Evolutionary conservation across 2,329 filamentous ascomycete species (phyloP).

Genomic region (Nothopassalora personata): DNA sequence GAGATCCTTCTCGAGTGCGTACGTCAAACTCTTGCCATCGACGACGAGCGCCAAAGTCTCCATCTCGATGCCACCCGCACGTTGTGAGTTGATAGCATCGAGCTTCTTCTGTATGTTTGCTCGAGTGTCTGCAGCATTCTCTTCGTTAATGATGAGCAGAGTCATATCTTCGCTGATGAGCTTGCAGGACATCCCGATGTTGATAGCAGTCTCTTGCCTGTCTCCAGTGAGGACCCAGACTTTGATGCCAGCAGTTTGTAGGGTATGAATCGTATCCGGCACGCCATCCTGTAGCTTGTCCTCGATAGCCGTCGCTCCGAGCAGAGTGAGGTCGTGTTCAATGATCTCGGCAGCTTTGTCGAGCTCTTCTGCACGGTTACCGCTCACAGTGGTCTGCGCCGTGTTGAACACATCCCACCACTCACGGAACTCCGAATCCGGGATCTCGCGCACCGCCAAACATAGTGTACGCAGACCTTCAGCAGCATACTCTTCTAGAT

Average conservation of each 20-base stretch:
- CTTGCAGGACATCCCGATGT: slow-evolving; percentile 99
- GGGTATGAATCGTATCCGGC: slow-evolving; percentile 93
- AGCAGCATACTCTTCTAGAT: slow-evolving; percentile 97
- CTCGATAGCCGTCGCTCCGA: slow-evolving; percentile 95
- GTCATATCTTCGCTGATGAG: slow-evolving; percentile 99
- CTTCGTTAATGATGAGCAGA: slow-evolving; percentile 91
- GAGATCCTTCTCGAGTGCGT: slow-evolving; percentile 83
- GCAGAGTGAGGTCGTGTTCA: slow-evolving; percentile 82
- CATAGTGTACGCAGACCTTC: slow-evolving; percentile 93
- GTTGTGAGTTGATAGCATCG: slow-evolving; percentile 80
- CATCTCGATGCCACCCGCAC: slow-evolving; percentile 67
- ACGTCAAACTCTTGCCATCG: slow-evolving; percentile 92
- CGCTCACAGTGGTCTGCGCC: slow-evolving; percentile 82
- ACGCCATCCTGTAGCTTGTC: slow-evolving; percentile 96
- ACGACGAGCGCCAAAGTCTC: slow-evolving; percentile 90
- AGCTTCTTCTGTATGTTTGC: slow-evolving; percentile 92
- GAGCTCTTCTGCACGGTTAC: slow-evolving; percentile 86
- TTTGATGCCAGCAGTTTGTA: slow-evolving; percentile 96
- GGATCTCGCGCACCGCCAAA: slow-evolving; percentile 86
- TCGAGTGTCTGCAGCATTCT: slow-evolving; percentile 68
- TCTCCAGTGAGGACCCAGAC: slow-evolving; percentile 98
- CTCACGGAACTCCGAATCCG: slow-evolving; percentile 80
- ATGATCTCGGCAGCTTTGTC: slow-evolving; percentile 97
- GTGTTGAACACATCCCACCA: slow-evolving; percentile 85
- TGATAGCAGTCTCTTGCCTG: slow-evolving; percentile 97